Evolutionary conservation across 441 rosid genomes (phyloP).

Genomic region (Euphorbia corollata): DNA sequence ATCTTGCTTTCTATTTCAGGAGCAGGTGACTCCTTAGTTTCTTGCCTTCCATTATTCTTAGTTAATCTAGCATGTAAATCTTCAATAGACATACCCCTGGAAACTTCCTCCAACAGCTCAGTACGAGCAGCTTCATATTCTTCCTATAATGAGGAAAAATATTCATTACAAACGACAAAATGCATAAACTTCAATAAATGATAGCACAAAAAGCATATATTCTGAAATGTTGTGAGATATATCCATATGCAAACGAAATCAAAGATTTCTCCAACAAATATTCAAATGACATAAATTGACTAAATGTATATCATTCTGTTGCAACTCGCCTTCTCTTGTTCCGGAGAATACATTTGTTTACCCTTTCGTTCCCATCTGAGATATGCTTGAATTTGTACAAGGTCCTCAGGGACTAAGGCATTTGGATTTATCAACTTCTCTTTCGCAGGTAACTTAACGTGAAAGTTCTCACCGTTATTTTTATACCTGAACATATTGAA

Average conservation of each 20-base stretch:
- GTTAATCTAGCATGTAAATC: slow-evolving; percentile 58
- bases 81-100: slow-evolving; percentile 64
- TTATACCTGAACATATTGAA: slow-evolving; percentile 29
- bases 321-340: slow-evolving; percentile 93
- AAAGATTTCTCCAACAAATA: not conserved
- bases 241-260: slow-evolving; percentile 3
- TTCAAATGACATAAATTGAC: not conserved
- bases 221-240: not conserved
- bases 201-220: not conserved
- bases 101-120: slow-evolving; percentile 77
- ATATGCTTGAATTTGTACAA: slow-evolving; percentile 89
- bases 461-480: slow-evolving; percentile 61
- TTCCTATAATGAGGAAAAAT: slow-evolving; percentile 39
- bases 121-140: slow-evolving; percentile 91
- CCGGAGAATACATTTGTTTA: slow-evolving; percentile 73
- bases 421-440: slow-evolving; percentile 33
- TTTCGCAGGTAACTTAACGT: slow-evolving; percentile 48
- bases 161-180: slow-evolving; percentile 12
- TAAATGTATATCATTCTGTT: too few species aligned
- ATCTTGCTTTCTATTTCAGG: slow-evolving; percentile 30
- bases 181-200: not conserved
- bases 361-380: slow-evolving; percentile 97
- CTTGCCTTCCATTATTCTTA: slow-evolving; percentile 39
- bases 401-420: slow-evolving; percentile 78
- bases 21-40: slow-evolving; percentile 33